Conservation (phyloP, 805 yeast genomes). For the Kodamaea lidongshanica region DNA sequence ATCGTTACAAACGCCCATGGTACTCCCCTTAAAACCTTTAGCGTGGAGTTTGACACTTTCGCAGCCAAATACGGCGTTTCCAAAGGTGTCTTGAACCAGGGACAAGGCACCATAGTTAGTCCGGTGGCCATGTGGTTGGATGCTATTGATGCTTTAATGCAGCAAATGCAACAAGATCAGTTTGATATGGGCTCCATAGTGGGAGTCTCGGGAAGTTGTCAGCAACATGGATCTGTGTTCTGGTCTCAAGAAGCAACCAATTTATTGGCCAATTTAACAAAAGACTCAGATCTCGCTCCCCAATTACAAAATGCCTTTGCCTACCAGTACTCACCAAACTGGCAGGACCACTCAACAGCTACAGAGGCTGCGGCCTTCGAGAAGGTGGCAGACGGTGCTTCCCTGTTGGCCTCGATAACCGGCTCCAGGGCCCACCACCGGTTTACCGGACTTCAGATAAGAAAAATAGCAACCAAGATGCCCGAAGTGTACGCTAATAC, state of each 20-base stretch:
- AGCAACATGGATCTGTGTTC: slow-evolving; percentile 87
- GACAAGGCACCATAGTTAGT: slow-evolving; percentile 57
- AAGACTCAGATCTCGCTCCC: slow-evolving; percentile 27
- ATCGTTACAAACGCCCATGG: slow-evolving; percentile 55
- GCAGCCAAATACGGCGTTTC: slow-evolving; percentile 51
- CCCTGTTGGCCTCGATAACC: slow-evolving; percentile 59
- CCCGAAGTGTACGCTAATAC: slow-evolving; percentile 53
- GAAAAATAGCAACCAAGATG: slow-evolving; percentile 57
- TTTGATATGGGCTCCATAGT: slow-evolving; percentile 56
- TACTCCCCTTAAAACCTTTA: slow-evolving; percentile 47
- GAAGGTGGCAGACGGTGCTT: slow-evolving; percentile 47
- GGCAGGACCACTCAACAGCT: slow-evolving; percentile 92
- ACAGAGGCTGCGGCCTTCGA: slow-evolving; percentile 61
- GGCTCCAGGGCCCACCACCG: slow-evolving; percentile 88
- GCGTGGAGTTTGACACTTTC: slow-evolving; percentile 66
- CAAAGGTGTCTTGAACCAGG: slow-evolving; percentile 65
- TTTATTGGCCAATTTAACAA: slow-evolving; percentile 24
- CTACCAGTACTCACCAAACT: slow-evolving; percentile 68
- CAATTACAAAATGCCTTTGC: slow-evolving; percentile 54
- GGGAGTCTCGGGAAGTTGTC: slow-evolving; percentile 80
- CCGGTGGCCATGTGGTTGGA: slow-evolving; percentile 92
- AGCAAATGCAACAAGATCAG: slow-evolving; percentile 39
- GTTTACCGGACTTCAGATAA: slow-evolving; percentile 88
- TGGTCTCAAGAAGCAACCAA: slow-evolving; percentile 53
- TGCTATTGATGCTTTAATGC: slow-evolving; percentile 62